Conservation (phyloP, 345 rosid species). For the Lumnitzera racemosa region DNA sequence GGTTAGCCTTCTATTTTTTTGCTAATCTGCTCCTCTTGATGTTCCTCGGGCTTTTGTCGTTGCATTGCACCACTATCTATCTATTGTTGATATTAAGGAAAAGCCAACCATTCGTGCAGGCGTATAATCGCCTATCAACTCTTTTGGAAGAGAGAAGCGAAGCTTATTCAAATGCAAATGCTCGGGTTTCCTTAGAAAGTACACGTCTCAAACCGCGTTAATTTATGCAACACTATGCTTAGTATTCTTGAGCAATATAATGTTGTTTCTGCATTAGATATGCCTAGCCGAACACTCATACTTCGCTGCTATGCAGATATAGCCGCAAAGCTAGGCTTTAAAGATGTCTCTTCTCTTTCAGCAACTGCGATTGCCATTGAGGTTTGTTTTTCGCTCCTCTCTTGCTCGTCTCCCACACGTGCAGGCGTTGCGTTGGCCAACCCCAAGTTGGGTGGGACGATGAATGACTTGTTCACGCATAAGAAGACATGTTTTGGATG, state of each 20-base stretch:
- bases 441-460: no score
- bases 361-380: slow-evolving; percentile 75
- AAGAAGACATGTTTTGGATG: neutral
- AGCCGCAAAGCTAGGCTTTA: slow-evolving; percentile 60
- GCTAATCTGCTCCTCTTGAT: neutral
- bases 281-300: neutral
- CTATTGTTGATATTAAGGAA: neutral
- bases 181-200: slow-evolving; percentile 86
- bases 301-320: slow-evolving; percentile 39
- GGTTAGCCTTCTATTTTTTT: slow-evolving; percentile 22
- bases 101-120: slow-evolving; percentile 25
- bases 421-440: no score
- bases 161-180: slow-evolving; percentile 64
- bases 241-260: neutral
- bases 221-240: neutral
- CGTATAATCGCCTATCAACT: slow-evolving; percentile 57
- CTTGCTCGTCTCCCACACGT: neutral
- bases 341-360: slow-evolving; percentile 54
- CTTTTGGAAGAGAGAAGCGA: slow-evolving; percentile 67
- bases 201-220: slow-evolving; percentile 15
- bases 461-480: neutral
- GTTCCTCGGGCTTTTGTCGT: neutral
- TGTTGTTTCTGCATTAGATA: neutral
- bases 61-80: neutral
- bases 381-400: slow-evolving; percentile 29